Evolutionary conservation across 352 stramenopile genomes (phyloP).

Genomic region (Saprolegnia diclina): DNA sequence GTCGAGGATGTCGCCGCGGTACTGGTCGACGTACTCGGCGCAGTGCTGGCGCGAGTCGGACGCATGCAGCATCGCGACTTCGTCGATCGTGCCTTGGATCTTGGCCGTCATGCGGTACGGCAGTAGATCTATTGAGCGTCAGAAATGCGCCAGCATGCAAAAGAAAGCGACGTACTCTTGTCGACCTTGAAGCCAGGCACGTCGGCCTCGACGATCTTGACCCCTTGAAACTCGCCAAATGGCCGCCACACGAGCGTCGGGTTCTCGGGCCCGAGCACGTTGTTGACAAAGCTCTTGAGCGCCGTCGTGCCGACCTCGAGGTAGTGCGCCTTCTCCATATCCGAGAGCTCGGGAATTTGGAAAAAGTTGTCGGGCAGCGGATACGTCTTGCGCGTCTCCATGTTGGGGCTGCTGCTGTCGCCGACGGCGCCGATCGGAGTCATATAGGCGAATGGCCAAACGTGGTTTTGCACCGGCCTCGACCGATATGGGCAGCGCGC

Average conservation of each 20-base stretch:
- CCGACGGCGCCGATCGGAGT: too few relatives aligned
- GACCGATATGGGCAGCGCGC: too few relatives aligned
- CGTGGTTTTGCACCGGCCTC: too few relatives aligned
- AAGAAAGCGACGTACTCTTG: background rate
- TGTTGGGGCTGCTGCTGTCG: too few relatives aligned
- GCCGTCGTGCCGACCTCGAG: background rate
- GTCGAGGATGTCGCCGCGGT: background rate
- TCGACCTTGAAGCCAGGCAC: slow-evolving; percentile 12
- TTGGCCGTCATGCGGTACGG: slow-evolving; percentile 11
- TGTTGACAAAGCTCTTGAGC: slow-evolving; percentile 9
- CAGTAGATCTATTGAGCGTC: slow-evolving; percentile 8
- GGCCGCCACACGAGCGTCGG: slow-evolving; percentile 6
- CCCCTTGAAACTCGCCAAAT: slow-evolving; percentile 3
- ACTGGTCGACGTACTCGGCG: background rate
- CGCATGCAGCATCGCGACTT: slow-evolving; percentile 24
- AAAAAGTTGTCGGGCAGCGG: slow-evolving; percentile 13
- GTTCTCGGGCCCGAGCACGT: slow-evolving; percentile 2
- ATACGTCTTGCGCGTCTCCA: background rate
- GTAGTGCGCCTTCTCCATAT: background rate
- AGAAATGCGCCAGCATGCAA: background rate
- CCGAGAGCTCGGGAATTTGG: slow-evolving; percentile 6
- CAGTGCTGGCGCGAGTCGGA: slow-evolving; percentile 15
- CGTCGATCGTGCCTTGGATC: slow-evolving; percentile 18
- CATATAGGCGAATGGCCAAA: too few relatives aligned
- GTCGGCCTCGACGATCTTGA: slow-evolving; percentile 10